These are phyloP conservation scores for Ustilaginoidea virens DNA, from an alignment of 2,329 filamentous ascomycete genomes.

Conservation along the genomic window DNA sequence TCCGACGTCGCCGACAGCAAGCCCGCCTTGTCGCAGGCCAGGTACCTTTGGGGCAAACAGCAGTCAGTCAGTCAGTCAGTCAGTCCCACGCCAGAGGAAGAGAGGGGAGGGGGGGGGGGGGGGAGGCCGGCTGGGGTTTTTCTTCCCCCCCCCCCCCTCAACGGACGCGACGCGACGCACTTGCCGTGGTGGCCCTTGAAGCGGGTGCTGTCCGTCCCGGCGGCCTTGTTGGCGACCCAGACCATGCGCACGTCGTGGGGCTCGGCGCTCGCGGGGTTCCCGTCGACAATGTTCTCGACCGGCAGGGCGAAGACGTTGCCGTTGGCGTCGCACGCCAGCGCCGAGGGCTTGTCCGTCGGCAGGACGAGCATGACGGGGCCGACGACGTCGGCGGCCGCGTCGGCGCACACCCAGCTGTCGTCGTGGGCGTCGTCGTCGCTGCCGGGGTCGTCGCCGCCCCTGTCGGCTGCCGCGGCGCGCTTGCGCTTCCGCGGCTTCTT, in stretches of 20 bases:
- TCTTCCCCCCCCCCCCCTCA: too few relatives aligned
- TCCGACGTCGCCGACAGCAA: constrained; percentile 61
- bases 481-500: constrained; percentile 91
- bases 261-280: constrained; percentile 69
- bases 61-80: too few relatives aligned
- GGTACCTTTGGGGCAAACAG: too few relatives aligned
- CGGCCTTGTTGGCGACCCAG: constrained; percentile 75
- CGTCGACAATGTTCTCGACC: constrained; percentile 80
- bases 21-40: constrained; percentile 75
- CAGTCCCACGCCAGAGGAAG: too few relatives aligned
- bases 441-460: constrained; percentile 21
- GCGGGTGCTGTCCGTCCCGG: constrained; percentile 65
- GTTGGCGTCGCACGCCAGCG: constrained; percentile 70
- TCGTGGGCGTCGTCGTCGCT: constrained; percentile 38
- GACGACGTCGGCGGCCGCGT: constrained; percentile 54
- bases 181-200: constrained; percentile 85
- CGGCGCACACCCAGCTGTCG: constrained; percentile 85
- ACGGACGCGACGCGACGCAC: constrained; percentile 25
- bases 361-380: constrained; percentile 76
- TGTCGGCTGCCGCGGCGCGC: constrained; percentile 37
- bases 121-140: too few relatives aligned
- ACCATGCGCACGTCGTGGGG: constrained; percentile 93
- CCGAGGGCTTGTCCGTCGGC: constrained; percentile 55
- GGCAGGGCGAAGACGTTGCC: constrained; percentile 73
- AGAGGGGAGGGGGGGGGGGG: too few relatives aligned